Evolutionary conservation across 2,329 filamentous ascomycete genomes (phyloP), one percentile per base, ranked within the genome.

Genomic region (Endoconidiophora laricicola): DNA sequence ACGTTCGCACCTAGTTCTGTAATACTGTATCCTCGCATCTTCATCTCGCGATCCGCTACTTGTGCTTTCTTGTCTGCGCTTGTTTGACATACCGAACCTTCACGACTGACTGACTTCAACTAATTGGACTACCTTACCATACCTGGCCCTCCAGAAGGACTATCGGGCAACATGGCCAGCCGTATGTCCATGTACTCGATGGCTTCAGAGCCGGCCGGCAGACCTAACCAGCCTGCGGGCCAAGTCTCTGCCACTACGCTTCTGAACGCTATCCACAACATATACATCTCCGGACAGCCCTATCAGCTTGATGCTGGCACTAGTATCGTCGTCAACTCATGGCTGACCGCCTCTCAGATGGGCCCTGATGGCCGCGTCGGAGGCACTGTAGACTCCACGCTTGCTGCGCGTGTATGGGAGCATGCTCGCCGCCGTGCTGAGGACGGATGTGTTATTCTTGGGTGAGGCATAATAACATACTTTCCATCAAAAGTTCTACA

Each of bases 231-330:
- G 40, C 65, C 68, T 55, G 72, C 76, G 57, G 71, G 69, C 55
- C 87, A 94, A 62, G 81, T 95, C 49, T 94, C 90, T 5, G 94
- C 90, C 2, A 94, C 88, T 1, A 94, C 87, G 0, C 75, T 96
- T 44, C 76, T 98, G 50, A 96, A 96, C 66, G 78, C 86, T 50
- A 74, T 95, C 43, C 91, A 98, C 67, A 87, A 86, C 58, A 82
- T 84, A 60, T 96, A 94, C 65, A 75, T 85, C 44, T 79, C 83
- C 2, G 80, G 79, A 26, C 79, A 86, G 60, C 78, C 90, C n/a
- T 91, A 94, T 63, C 73, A 74, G 55, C 76, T 98, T 43, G 91
- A 98, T 65, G 81, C 87, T 44, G 86, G 86, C 57, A 91, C 88
- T 36, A 94, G 86, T 62, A 65, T 96, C 38, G 88, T 91, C 0